Evolutionary conservation across 345 rosid species (phyloP), one percentile per base, ranked within the genome.

Genomic region (Barbarea vulgaris): DNA sequence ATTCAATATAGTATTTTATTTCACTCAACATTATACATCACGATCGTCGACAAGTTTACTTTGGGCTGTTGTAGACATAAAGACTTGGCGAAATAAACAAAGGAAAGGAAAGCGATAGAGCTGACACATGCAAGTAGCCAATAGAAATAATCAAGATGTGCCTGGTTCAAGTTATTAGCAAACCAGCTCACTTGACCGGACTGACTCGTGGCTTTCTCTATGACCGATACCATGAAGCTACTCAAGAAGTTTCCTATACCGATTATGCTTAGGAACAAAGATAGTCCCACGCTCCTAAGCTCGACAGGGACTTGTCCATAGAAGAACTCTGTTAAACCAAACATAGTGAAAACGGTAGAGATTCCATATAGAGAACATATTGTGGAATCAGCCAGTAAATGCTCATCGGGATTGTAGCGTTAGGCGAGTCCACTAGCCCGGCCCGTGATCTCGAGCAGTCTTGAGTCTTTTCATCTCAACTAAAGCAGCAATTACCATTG

Each of bases 301-400:
- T 83, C 86, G 17, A 30, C 63, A 7, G 89, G 85, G 46, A 84
- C 82, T 65, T 87, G 89, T 68, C 80, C 85, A 18, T 85, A 87
- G 79, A 87, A 85, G 56, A 87, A 85, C 60, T 85, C 91, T 48
- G 84, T 86, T 31, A 85, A 66, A 52, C 91, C 91, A 41, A 83
- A 81, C 53, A 76, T 79, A 44, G 79, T 54, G 69, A 87, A 85
- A 15, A 64, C 84, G 9, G 72, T 64, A 0, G 80, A 25, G 51
- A 75, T 22, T 6, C 82, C 84, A 15, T 3, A 54, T n/a, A n/a
- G 5, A 83, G 2, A 2, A 78, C 7, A 17, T 80, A 78, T 11
- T 77, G 80, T 15, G 86, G 84, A 69, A 72, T 55, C 50, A 83
- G 51, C 84, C 86, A 83, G 73, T 70, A 81, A 13, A 78, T 77